A percentile compares a stretch with the other conserved stretches of the same genome.
These are phyloP conservation scores for Jacaranda mimosifolia DNA, from an alignment of 257 asterid genomes.

Conservation along the genomic window DNA sequence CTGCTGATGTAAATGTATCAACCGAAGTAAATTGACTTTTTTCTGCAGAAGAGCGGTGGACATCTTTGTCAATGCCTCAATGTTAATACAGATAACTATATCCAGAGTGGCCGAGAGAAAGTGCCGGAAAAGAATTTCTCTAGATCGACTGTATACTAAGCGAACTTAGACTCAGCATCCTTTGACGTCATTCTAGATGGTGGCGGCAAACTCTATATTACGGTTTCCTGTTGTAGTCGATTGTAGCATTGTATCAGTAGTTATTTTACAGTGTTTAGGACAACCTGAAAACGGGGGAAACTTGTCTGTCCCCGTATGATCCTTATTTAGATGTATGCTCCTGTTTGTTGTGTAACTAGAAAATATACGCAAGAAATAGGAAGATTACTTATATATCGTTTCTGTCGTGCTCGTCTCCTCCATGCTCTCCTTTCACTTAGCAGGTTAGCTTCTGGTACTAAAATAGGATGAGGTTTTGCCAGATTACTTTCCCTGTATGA, in stretches of 20 bases:
- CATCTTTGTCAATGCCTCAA: conserved; percentile 12
- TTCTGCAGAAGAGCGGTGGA: conserved; percentile 34
- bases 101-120: conserved; percentile 33
- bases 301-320: conserved; percentile 20
- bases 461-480: not conserved
- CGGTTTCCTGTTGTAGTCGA: conserved; percentile 42
- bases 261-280: conserved; percentile 32
- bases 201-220: not conserved
- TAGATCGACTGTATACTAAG: conserved; percentile 34
- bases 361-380: conserved; percentile 30
- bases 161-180: conserved; percentile 27
- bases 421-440: too few species aligned
- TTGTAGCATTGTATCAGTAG: conserved; percentile 38
- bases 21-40: conserved; percentile 3
- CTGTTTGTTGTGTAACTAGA: conserved; percentile 40
- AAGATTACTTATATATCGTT: conserved; percentile 11
- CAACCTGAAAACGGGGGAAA: conserved; percentile 22
- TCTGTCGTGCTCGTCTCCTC: not conserved
- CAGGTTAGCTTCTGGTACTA: not conserved
- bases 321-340: conserved; percentile 24
- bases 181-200: conserved; percentile 22
- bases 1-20: not conserved
- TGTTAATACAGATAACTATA: conserved; percentile 31
- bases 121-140: conserved; percentile 12
- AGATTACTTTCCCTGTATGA: not conserved